Percentiles rank a stretch among this genome's conserved stretches.
These are phyloP conservation scores for Oryza nivara DNA, from an alignment of 176 grass and related monocot species.

Conservation along the genomic window DNA sequence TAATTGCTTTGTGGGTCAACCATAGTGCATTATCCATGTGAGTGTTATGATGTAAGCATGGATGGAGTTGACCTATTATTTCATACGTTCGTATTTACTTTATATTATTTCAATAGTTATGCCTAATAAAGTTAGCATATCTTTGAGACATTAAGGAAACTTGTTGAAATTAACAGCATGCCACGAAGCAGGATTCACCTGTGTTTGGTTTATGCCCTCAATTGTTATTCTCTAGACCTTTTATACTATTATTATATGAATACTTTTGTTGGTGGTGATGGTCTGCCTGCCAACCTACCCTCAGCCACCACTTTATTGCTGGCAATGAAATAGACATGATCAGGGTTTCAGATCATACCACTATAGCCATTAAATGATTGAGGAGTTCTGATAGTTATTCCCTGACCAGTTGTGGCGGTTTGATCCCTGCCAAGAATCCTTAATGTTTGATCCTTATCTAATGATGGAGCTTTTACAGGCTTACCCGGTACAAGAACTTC, in stretches of 20 bases:
- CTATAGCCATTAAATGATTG: neutral
- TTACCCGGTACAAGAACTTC: constrained; percentile 82
- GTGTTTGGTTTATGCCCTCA: neutral
- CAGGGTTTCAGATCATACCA: neutral
- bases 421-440: neutral
- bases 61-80: neutral
- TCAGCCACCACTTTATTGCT: neutral
- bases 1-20: neutral
- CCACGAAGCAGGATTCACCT: neutral
- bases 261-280: neutral
- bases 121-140: neutral
- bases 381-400: neutral
- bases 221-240: neutral
- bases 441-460: neutral
- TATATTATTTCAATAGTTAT: neutral
- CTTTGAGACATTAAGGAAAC: neutral
- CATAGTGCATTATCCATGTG: neutral
- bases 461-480: constrained; percentile 35
- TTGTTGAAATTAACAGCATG: neutral
- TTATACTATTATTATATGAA: neutral
- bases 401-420: neutral
- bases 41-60: neutral
- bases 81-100: neutral
- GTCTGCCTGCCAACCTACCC: neutral
- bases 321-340: neutral